Percentiles rank a stretch among this genome's conserved stretches.
Conservation (phyloP, 768 basidiomycete genomes). For the Tephrocybe sp. region DNA sequence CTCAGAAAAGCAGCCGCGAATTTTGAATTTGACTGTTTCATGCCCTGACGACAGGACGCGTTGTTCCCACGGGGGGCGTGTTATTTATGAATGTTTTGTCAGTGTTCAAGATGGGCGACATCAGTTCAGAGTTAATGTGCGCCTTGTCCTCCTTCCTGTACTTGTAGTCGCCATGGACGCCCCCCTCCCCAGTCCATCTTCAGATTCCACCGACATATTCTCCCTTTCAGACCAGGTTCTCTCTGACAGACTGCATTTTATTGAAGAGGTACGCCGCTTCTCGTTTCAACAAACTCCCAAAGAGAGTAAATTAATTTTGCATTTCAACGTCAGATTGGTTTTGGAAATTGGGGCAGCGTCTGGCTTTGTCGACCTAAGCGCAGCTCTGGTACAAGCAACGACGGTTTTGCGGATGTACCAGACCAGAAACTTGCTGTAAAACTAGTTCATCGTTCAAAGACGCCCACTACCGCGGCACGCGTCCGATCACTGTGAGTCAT, state of each 20-base stretch:
- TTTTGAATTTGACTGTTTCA: background rate
- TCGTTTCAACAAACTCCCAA: background rate
- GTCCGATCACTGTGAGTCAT: slow-evolving; percentile 78
- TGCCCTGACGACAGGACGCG: slow-evolving; percentile 13
- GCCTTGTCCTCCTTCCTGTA: slow-evolving; percentile 48
- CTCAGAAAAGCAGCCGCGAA: no score
- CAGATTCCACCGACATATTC: slow-evolving; percentile 61
- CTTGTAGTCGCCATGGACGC: slow-evolving; percentile 42
- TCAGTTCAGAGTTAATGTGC: slow-evolving; percentile 10
- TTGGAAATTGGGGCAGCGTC: slow-evolving; percentile 92
- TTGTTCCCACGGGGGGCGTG: slow-evolving; percentile 18
- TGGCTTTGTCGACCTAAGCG: slow-evolving; percentile 75
- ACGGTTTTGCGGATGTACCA: slow-evolving; percentile 35
- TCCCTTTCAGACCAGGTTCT: slow-evolving; percentile 73
- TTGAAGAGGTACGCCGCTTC: slow-evolving; percentile 60
- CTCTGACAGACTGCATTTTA: slow-evolving; percentile 69
- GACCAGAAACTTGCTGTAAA: slow-evolving; percentile 83
- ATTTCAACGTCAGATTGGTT: slow-evolving; percentile 64
- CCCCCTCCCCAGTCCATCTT: slow-evolving; percentile 26
- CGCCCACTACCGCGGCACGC: slow-evolving; percentile 83
- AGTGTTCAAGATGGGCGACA: slow-evolving; percentile 34
- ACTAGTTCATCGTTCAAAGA: slow-evolving; percentile 86
- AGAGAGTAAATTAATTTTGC: slow-evolving; percentile 11
- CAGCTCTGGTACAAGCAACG: slow-evolving; percentile 28
- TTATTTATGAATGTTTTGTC: slow-evolving; percentile 38